Conservation (phyloP, 371 early-diverging fungal genomes). For the Lichtheimia corymbifera region DNA sequence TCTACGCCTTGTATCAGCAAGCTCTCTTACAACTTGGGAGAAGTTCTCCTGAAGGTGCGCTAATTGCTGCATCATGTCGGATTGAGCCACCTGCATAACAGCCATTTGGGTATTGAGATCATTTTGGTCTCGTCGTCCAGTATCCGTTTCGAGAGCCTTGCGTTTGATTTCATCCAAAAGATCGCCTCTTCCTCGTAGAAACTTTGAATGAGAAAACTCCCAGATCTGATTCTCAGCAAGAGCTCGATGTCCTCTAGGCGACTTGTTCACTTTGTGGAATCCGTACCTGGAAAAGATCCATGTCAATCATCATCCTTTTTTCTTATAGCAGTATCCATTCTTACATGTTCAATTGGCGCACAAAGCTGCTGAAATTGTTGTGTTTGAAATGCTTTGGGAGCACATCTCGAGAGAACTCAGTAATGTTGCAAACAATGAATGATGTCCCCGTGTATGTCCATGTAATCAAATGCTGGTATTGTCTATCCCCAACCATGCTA, state of each 20-base stretch:
- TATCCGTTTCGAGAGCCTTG: conserved; percentile 78
- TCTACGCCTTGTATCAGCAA: conserved; percentile 59
- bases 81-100: conserved; percentile 72
- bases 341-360: conserved; percentile 85
- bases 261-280: conserved; percentile 87
- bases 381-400: conserved; percentile 85
- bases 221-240: conserved; percentile 85
- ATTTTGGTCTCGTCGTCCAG: conserved; percentile 69
- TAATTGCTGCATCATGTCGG: conserved; percentile 75
- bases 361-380: conserved; percentile 84
- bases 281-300: conserved; percentile 57
- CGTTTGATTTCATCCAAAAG: conserved; percentile 84
- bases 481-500: conserved; percentile 77
- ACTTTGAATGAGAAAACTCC: conserved; percentile 91
- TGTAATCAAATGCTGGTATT: conserved; percentile 75
- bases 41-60: conserved; percentile 72
- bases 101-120: conserved; percentile 73
- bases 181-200: conserved; percentile 77
- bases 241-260: conserved; percentile 82
- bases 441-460: conserved; percentile 84
- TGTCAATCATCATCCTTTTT: conserved; percentile 10
- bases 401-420: conserved; percentile 77
- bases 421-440: conserved; percentile 86
- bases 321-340: conserved; percentile 12
- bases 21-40: conserved; percentile 66